These are phyloP conservation scores for Wickerhamomyces sydowiorum DNA, from an alignment of 805 yeast species.

Conservation along the genomic window DNA sequence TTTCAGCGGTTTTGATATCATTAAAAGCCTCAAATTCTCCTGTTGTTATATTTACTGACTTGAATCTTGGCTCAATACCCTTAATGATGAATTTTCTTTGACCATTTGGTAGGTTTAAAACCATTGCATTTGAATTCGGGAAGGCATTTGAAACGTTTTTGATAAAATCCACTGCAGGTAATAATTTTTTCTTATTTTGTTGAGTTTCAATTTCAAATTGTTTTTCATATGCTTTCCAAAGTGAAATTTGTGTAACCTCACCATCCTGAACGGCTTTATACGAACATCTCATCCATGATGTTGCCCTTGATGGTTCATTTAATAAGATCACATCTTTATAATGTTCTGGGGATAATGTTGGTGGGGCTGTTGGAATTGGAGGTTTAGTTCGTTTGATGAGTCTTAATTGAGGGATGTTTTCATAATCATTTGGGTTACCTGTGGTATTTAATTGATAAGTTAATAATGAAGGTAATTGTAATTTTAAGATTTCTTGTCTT, in stretches of 20 bases:
- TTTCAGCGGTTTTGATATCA: slow-evolving; percentile 5
- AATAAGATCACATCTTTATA: slow-evolving; percentile 55
- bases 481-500: slow-evolving; percentile 46
- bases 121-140: slow-evolving; percentile 89
- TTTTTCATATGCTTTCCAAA: slow-evolving; percentile 92
- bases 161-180: slow-evolving; percentile 96
- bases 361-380: slow-evolving; percentile 59
- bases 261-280: slow-evolving; percentile 74
- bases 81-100: slow-evolving; percentile 83
- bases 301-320: slow-evolving; percentile 86
- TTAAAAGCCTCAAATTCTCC: slow-evolving; percentile 38
- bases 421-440: slow-evolving; percentile 25
- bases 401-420: slow-evolving; percentile 22
- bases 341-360: slow-evolving; percentile 49
- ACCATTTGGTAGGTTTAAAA: slow-evolving; percentile 59
- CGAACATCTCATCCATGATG: slow-evolving; percentile 90
- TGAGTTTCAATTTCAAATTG: slow-evolving; percentile 63
- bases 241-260: slow-evolving; percentile 89
- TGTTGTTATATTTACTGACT: slow-evolving; percentile 41
- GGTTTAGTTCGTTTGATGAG: slow-evolving; percentile 56
- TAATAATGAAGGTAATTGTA: slow-evolving; percentile 59
- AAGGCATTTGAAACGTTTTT: slow-evolving; percentile 90
- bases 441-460: slow-evolving; percentile 38
- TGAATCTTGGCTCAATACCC: slow-evolving; percentile 85
- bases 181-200: slow-evolving; percentile 49